These are phyloP conservation scores for Escallonia herrerae DNA, from an alignment of 129 eudicot species.

Conservation along the genomic window DNA sequence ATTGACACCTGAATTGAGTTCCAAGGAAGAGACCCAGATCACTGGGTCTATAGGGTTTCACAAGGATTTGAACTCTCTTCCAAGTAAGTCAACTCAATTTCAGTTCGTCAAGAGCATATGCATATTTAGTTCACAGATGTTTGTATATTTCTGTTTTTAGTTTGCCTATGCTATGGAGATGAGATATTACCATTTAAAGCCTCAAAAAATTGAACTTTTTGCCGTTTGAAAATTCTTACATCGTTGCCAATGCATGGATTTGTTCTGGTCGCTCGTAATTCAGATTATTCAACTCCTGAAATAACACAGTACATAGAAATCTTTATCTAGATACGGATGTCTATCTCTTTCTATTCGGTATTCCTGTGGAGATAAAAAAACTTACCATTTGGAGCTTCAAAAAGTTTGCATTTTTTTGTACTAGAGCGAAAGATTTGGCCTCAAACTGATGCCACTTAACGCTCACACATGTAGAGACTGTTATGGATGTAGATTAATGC, in stretches of 20 bases:
- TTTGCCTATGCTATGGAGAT: not conserved
- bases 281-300: too few relatives aligned
- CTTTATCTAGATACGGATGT: too few relatives aligned
- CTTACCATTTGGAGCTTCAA: not conserved
- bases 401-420: not conserved
- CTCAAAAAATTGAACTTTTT: not conserved
- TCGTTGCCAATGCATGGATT: not conserved
- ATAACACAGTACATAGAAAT: too few relatives aligned
- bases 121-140: not conserved
- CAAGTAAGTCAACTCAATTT: conserved; percentile 44
- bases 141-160: not conserved
- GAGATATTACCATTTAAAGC: not conserved
- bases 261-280: not conserved
- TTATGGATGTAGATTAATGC: too few relatives aligned
- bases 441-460: not conserved
- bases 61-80: conserved; percentile 60
- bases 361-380: too few relatives aligned
- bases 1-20: conserved; percentile 32
- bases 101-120: conserved; percentile 9
- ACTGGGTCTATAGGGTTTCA: conserved; percentile 46
- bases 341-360: too few relatives aligned
- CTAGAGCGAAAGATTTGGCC: not conserved
- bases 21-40: conserved; percentile 31
- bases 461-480: too few relatives aligned
- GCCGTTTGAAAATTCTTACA: not conserved